Evolutionary conservation across 2,329 filamentous ascomycete genomes (phyloP).

Genomic region (Colletotrichum noveboracense): DNA sequence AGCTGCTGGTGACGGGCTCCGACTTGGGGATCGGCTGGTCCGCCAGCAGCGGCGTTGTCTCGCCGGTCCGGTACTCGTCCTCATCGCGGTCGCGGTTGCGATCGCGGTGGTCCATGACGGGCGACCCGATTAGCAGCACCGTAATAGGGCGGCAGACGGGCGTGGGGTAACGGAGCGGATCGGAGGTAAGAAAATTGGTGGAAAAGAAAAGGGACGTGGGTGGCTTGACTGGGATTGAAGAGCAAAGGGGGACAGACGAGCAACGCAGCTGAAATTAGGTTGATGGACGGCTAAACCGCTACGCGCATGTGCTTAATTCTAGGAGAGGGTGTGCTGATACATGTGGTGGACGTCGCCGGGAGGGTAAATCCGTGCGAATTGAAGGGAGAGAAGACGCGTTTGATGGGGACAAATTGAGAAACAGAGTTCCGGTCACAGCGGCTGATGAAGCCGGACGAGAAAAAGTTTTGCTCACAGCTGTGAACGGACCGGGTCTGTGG

Average conservation of each 20-base stretch:
- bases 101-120: background rate
- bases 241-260: background rate
- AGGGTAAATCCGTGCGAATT: background rate
- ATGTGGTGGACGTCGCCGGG: background rate
- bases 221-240: background rate
- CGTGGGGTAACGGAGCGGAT: background rate
- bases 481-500: background rate
- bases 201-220: background rate
- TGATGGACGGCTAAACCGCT: background rate
- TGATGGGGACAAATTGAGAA: background rate
- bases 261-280: background rate
- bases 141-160: background rate
- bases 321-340: background rate
- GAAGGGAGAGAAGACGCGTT: background rate
- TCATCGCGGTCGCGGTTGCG: background rate
- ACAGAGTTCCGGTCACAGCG: background rate
- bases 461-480: background rate
- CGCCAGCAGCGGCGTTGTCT: slow-evolving; percentile 14
- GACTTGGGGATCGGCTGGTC: slow-evolving; percentile 13
- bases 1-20: slow-evolving; percentile 1
- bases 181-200: background rate
- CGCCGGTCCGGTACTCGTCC: slow-evolving; percentile 6
- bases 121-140: background rate
- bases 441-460: background rate
- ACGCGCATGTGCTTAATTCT: background rate